phyloP scores from a whole-genome alignment of 257 asterid genomes.

The Rubia yunnanensis region DNA sequence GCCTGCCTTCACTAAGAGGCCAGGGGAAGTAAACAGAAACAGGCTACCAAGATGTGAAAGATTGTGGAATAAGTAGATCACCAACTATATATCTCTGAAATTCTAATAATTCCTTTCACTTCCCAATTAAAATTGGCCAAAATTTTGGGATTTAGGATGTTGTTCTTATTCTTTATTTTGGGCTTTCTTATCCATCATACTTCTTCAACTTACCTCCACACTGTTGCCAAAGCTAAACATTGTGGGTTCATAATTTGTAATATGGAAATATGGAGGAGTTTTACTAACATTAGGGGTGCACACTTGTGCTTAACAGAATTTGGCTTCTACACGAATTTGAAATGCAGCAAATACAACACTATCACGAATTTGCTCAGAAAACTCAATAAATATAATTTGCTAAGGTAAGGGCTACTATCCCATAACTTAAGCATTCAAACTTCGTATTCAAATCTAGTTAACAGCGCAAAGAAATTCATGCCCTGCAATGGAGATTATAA shows the following conservation, averaged over 20 bases:
- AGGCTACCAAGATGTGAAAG: background rate
- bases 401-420: background rate
- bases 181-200: background rate
- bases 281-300: background rate
- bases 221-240: background rate
- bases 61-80: background rate
- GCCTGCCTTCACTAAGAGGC: background rate
- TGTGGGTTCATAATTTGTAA: background rate
- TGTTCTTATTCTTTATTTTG: background rate
- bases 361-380: background rate
- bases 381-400: background rate
- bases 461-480: background rate
- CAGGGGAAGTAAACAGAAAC: background rate
- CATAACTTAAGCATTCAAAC: background rate
- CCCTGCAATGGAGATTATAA: background rate
- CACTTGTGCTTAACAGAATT: background rate
- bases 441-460: background rate
- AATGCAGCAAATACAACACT: background rate
- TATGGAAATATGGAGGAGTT: background rate
- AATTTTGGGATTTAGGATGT: background rate
- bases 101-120: background rate
- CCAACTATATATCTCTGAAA: background rate
- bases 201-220: background rate
- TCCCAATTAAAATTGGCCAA: background rate
- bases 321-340: background rate